Evolutionary conservation across 2,329 filamentous ascomycete species (phyloP).

Genomic region (Fusarium devonianum): DNA sequence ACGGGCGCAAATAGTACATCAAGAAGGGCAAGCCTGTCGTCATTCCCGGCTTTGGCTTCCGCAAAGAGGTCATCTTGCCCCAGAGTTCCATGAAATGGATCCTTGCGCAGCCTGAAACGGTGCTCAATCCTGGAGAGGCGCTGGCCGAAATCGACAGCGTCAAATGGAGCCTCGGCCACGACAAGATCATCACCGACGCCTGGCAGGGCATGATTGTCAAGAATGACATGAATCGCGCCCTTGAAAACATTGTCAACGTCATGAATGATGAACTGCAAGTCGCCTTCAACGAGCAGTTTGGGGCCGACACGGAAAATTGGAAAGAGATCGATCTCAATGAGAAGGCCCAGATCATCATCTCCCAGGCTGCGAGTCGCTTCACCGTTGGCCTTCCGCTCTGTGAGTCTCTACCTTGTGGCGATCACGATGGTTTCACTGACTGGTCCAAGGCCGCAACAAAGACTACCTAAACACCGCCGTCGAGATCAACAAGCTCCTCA

Average conservation of each 20-base stretch:
- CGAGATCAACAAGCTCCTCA: slow-evolving; percentile 43
- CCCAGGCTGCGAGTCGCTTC: slow-evolving; percentile 44
- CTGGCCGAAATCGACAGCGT: slow-evolving; percentile 50
- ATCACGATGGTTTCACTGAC: background rate
- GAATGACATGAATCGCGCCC: slow-evolving; percentile 45
- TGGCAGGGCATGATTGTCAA: slow-evolving; percentile 49
- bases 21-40: slow-evolving; percentile 53
- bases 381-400: slow-evolving; percentile 45
- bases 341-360: slow-evolving; percentile 41
- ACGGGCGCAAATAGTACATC: slow-evolving; percentile 43
- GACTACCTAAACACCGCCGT: slow-evolving; percentile 44
- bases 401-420: slow-evolving; percentile 11
- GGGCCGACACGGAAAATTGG: slow-evolving; percentile 45
- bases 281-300: slow-evolving; percentile 48
- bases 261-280: slow-evolving; percentile 47
- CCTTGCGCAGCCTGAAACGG: slow-evolving; percentile 48
- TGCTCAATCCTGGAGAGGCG: slow-evolving; percentile 46
- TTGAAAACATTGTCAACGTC: slow-evolving; percentile 45
- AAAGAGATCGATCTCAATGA: slow-evolving; percentile 44
- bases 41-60: slow-evolving; percentile 50
- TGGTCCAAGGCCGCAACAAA: slow-evolving; percentile 41
- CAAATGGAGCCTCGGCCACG: slow-evolving; percentile 48
- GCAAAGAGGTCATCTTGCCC: slow-evolving; percentile 54
- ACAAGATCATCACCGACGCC: slow-evolving; percentile 44
- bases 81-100: slow-evolving; percentile 50